A percentile compares a stretch with the other conserved stretches of the same genome.
These are phyloP conservation scores for Parastagonospora nodorum DNA, from an alignment of 2,329 filamentous ascomycete genomes.

Conservation along the genomic window DNA sequence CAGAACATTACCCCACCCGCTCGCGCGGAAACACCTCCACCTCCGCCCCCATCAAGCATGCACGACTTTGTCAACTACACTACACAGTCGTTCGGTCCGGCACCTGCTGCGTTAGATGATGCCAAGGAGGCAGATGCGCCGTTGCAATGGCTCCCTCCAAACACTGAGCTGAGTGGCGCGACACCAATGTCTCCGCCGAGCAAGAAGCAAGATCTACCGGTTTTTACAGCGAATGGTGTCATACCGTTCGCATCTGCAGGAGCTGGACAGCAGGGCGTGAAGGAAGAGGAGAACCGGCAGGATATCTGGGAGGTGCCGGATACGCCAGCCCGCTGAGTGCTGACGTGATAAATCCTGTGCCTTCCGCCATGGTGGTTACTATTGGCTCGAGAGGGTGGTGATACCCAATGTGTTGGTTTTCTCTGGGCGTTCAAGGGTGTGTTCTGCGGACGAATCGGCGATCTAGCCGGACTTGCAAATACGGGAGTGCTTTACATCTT, in stretches of 20 bases:
- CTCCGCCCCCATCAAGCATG: conserved; percentile 40
- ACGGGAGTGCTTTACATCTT: neutral
- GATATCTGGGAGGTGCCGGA: conserved; percentile 55
- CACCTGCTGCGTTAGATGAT: neutral
- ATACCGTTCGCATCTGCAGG: conserved; percentile 40
- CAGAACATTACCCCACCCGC: conserved; percentile 31
- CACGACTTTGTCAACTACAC: conserved; percentile 43
- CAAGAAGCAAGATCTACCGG: conserved; percentile 53
- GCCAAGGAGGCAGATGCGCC: conserved; percentile 9
- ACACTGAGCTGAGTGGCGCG: conserved; percentile 22
- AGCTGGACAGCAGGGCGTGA: conserved; percentile 5
- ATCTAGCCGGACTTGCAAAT: neutral
- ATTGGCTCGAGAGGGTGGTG: neutral
- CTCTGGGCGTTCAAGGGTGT: conserved; percentile 3
- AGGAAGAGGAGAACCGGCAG: conserved; percentile 12
- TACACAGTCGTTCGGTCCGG: conserved; percentile 21
- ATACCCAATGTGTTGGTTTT: neutral
- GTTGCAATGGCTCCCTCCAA: conserved; percentile 41
- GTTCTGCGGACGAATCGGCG: conserved; percentile 2
- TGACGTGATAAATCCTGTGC: neutral
- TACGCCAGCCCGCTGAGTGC: conserved; percentile 43
- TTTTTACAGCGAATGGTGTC: conserved; percentile 51
- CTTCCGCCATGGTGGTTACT: neutral
- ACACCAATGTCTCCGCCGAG: conserved; percentile 35
- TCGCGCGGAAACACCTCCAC: conserved; percentile 45